Evolutionary conservation across 1,139 yeast species (phyloP), one percentile per base, ranked within the genome.

Genomic region (Pichia sp.): DNA sequence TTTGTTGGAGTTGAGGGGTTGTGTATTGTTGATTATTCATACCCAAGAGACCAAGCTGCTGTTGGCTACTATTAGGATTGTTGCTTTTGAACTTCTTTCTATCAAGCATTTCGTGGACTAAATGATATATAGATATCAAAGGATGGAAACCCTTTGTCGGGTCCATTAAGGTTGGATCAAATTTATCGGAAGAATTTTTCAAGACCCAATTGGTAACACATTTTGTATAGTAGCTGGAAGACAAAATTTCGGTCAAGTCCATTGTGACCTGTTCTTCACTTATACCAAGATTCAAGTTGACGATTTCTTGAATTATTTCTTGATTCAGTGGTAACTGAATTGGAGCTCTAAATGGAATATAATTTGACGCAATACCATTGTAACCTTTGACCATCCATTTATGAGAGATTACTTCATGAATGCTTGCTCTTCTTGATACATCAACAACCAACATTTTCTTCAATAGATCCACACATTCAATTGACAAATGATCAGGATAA

Each of bases 371-470:
- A 0, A 85, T 80, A 48, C 79, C 80, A 57, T 90, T 97, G 67
- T 82, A 90, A 16, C 97, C 97, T 67, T 85, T 85, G 57, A 78
- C 79, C 90, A 95, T 87, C 99, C 99, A 93, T 2, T 97, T 97
- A 64, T 93, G 99, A 57, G 80, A 77, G 62, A 87, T 78, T 7
- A 93, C 89, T 66, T 90, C 97, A 55, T 78, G 76, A 58, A 95
- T 75, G 0, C 87, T 72, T 1, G 97, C 97, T 66, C 99, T 82
- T 59, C 83, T 83, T 4, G 74, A 65, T 5, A 97, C 96, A 65
- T 90, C 90, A 6, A 93, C 97, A 43, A 90, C 96, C 57, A 95
- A 78, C 97, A 95, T 93, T 62, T 92, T 79, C 2, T 92, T 81
- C 51, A 95, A 74, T 57, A 95, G 74, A 11, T 92, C 87, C n/a